phyloP scores from a whole-genome alignment of 805 yeast genomes.

The Kazachstania kunashirensis region DNA sequence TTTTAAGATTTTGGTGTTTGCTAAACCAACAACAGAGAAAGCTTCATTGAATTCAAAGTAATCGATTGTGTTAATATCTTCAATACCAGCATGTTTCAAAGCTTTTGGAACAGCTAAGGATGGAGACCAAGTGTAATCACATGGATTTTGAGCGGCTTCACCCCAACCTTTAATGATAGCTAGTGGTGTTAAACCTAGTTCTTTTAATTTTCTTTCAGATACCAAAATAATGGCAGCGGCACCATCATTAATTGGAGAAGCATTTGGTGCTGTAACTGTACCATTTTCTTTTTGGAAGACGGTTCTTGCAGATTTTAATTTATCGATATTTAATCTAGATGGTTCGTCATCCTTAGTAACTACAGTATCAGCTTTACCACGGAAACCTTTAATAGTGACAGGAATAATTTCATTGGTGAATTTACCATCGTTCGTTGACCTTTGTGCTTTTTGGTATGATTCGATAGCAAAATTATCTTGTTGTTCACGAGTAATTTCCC shows the following conservation, averaged over 20 bases:
- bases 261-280: slow-evolving; percentile 94
- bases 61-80: slow-evolving; percentile 56
- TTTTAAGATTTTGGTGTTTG: slow-evolving; percentile 64
- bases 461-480: slow-evolving; percentile 83
- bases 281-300: slow-evolving; percentile 92
- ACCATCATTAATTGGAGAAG: slow-evolving; percentile 95
- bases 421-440: slow-evolving; percentile 73
- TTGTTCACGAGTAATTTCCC: slow-evolving; percentile 64
- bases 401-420: slow-evolving; percentile 79
- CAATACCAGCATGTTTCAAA: slow-evolving; percentile 69
- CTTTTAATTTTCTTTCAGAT: slow-evolving; percentile 74
- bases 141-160: slow-evolving; percentile 94
- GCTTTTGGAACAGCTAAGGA: slow-evolving; percentile 94
- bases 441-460: slow-evolving; percentile 79
- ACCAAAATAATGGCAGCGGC: slow-evolving; percentile 91
- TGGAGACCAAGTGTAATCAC: slow-evolving; percentile 95
- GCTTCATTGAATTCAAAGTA: slow-evolving; percentile 97
- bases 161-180: slow-evolving; percentile 93
- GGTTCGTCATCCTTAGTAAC: slow-evolving; percentile 79
- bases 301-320: slow-evolving; percentile 76
- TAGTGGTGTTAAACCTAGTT: slow-evolving; percentile 77
- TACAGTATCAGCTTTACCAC: slow-evolving; percentile 78
- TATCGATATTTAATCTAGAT: slow-evolving; percentile 64
- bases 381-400: slow-evolving; percentile 74
- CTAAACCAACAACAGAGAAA: slow-evolving; percentile 91